Evolutionary conservation across 1,139 yeast genomes (phyloP).

Genomic region (Hemisphaericaspora subhashii): DNA sequence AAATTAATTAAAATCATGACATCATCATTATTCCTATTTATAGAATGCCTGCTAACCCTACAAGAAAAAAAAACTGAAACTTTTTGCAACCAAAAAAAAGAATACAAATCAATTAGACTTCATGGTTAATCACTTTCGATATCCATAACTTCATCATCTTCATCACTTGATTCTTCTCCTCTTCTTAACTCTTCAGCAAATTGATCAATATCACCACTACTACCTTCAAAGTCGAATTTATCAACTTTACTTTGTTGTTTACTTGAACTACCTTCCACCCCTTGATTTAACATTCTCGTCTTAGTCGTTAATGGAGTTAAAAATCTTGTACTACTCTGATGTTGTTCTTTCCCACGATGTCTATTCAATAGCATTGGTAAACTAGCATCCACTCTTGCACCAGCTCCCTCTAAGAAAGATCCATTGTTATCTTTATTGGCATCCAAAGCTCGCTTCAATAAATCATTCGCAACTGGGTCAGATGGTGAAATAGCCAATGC

Average conservation of each 20-base stretch:
- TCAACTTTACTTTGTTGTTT: neutral
- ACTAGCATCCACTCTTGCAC: constrained; percentile 1
- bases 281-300: constrained; percentile 11
- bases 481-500: constrained; percentile 79
- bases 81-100: too few species aligned
- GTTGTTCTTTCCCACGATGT: constrained; percentile 9
- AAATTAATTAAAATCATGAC: too few species aligned
- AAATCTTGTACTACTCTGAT: constrained; percentile 11
- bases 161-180: constrained; percentile 60
- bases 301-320: constrained; percentile 24
- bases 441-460: constrained; percentile 78
- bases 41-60: too few species aligned
- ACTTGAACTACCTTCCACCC: neutral
- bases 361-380: neutral
- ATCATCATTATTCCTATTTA: too few species aligned
- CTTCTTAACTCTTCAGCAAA: constrained; percentile 44
- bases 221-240: too few species aligned
- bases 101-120: too few species aligned
- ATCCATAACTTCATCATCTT: constrained; percentile 63
- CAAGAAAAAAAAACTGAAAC: too few species aligned
- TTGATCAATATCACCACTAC: constrained; percentile 26
- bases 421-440: constrained; percentile 44
- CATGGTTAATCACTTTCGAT: constrained; percentile 59
- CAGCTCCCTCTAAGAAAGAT: constrained; percentile 2
- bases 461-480: constrained; percentile 82